Base-by-base conservation (phyloP, 23 red algal genomes). In the Porphyridium purpureum region DNA sequence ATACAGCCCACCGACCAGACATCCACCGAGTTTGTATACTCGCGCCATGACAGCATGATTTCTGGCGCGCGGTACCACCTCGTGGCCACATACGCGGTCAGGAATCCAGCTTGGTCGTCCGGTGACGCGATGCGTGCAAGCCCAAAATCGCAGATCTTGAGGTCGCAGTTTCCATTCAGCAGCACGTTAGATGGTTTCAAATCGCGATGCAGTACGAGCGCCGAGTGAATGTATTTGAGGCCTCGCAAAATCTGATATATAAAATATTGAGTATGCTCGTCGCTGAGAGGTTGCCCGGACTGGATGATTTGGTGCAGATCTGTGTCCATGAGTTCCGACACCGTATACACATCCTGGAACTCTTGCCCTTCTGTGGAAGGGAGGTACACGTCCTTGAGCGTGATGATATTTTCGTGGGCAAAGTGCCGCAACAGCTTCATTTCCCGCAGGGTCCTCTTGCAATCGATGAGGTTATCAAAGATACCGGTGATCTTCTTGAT, bases 1-100 rank as follows among this genome's bases (percentile, higher is more conserved):
- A 94, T 83, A 48, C 87, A 94, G 1, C 87, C 87, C 27, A 84
- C 87, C 23, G 70, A 79, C 87, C 87, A 94, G 14, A 94, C 58
- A 58, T 94, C 87, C 14, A 94, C 80, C 28, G 87, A 76, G 1
- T 31, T 46, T 0, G 76, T 66, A 49, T 94, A 94, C 29, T 64
- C 36, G n/a, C 46, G 41, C 27, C 54, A 80, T 21, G 61, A 74
- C 6, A 84, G 48, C 50, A 94, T 64, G 40, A 78, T 77, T 50
- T 88, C 82, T 23, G 82, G 82, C 2, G 82, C 82, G 4, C 82
- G 54, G 57, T 88, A 88, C 82, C 82, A 88, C 11, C 82, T 67
- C 25, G 82, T 88, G n/a, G 72, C 72, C 29, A 88, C 82, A 35
- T 88, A 88, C 38, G 67, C 71, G 7, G 82, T 88, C 4, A 64